phyloP scores from a whole-genome alignment of 78 protist species.

The Dictyostelium intermedium region DNA sequence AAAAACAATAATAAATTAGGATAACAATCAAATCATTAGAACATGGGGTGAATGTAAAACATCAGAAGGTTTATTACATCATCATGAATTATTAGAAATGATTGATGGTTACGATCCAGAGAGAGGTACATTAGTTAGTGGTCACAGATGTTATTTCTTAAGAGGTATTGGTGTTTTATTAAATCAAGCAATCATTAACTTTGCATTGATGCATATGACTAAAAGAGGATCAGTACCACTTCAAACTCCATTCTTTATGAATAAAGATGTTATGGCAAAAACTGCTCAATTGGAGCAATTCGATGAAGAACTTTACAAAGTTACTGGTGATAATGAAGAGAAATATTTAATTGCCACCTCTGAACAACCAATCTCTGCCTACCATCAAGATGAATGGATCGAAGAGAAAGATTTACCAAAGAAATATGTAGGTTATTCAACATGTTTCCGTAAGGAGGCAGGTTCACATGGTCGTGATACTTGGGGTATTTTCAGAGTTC shows the following conservation, averaged over 20 bases:
- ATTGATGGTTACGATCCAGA: constrained; percentile 90
- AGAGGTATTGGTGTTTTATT: constrained; percentile 92
- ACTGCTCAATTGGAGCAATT: constrained; percentile 98
- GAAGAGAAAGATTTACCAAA: constrained; percentile 85
- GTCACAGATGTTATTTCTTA: constrained; percentile 97
- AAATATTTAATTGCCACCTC: constrained; percentile 99
- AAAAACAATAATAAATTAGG: not conserved
- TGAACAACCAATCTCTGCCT: constrained; percentile 99
- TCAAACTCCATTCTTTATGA: constrained; percentile 98
- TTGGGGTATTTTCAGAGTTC: constrained; percentile 99
- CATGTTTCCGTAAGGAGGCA: constrained; percentile 99
- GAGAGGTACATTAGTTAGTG: constrained; percentile 90
- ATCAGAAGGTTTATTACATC: constrained; percentile 68
- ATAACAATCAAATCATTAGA: constrained; percentile 69
- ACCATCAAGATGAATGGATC: constrained; percentile 92
- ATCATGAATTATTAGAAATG: constrained; percentile 90
- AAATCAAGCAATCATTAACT: constrained; percentile 94
- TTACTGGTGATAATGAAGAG: constrained; percentile 92
- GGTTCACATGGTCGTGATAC: constrained; percentile 98
- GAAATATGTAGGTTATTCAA: constrained; percentile 97
- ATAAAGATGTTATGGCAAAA: constrained; percentile 92
- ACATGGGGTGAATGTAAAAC: constrained; percentile 86
- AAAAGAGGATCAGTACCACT: constrained; percentile 87
- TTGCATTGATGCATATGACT: constrained; percentile 85
- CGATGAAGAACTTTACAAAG: constrained; percentile 99